These are phyloP conservation scores for Plasmodium knowlesi DNA, from an alignment of 169 alveolate species.

Conservation along the genomic window DNA sequence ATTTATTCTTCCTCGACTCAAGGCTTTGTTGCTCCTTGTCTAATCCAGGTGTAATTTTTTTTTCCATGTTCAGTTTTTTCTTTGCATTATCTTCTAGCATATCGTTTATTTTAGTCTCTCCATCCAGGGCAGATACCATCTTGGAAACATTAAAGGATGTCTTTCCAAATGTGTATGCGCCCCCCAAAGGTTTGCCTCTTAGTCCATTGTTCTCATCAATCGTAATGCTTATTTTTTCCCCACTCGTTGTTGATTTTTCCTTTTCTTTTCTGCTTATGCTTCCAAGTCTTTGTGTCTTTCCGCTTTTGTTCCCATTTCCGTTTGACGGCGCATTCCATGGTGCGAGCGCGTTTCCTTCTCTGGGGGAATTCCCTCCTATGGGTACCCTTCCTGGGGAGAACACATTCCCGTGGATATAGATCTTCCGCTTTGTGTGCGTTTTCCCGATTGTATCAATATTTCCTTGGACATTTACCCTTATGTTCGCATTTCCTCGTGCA, in stretches of 20 bases:
- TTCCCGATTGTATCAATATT: not conserved
- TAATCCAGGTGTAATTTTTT: not conserved
- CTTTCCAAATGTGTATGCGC: not conserved
- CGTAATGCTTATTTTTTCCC: not conserved
- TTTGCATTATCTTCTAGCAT: not conserved
- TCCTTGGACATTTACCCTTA: not conserved
- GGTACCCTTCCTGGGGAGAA: not conserved
- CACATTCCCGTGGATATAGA: not conserved
- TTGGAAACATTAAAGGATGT: not conserved
- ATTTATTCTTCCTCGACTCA: not conserved
- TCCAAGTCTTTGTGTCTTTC: not conserved
- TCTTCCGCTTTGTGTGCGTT: not conserved
- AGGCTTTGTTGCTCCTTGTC: slow-evolving; percentile 4
- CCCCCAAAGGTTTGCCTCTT: not conserved
- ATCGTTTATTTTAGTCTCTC: not conserved
- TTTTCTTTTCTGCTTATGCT: not conserved
- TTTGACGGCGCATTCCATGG: not conserved
- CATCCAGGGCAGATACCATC: not conserved
- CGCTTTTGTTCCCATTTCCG: not conserved
- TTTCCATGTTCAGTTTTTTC: not conserved
- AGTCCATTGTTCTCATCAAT: not conserved
- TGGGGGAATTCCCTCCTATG: not conserved
- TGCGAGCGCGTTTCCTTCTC: not conserved
- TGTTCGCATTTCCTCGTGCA: not conserved
- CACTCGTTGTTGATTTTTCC: not conserved